These are phyloP conservation scores for Chenopodium album DNA, from an alignment of 148 eudicot genomes.

Conservation along the genomic window DNA sequence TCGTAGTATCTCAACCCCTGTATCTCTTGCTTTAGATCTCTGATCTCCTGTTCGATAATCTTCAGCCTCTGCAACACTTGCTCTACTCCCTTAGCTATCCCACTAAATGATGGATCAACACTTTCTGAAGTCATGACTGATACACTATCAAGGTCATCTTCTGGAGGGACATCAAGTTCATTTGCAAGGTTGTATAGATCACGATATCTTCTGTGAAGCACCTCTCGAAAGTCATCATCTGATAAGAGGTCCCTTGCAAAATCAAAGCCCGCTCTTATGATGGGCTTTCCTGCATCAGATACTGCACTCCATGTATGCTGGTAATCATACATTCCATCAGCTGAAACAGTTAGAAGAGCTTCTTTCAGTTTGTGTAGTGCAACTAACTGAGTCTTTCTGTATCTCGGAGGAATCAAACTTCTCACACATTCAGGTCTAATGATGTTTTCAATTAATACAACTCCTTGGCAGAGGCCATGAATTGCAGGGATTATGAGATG, in stretches of 20 bases:
- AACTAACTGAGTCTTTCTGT: conserved; percentile 66
- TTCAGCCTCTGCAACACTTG: conserved; percentile 75
- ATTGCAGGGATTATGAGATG: conserved; percentile 83
- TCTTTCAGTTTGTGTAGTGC: conserved; percentile 56
- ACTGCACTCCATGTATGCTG: conserved; percentile 89
- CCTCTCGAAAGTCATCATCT: conserved; percentile 89
- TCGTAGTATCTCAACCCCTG: conserved; percentile 93
- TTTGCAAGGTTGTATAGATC: conserved; percentile 84
- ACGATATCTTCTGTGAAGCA: conserved; percentile 76
- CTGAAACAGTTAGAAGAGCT: conserved; percentile 84
- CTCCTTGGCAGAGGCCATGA: conserved; percentile 64
- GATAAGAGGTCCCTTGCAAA: conserved; percentile 80
- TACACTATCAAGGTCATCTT: conserved; percentile 34
- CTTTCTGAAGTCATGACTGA: conserved; percentile 21
- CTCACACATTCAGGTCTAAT: conserved; percentile 78
- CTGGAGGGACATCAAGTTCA: conserved; percentile 80
- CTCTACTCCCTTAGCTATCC: conserved; percentile 95
- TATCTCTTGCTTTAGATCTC: conserved; percentile 90
- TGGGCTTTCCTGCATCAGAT: conserved; percentile 49
- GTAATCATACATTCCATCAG: conserved; percentile 88
- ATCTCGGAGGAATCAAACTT: conserved; percentile 75
- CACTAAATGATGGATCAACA: conserved; percentile 71
- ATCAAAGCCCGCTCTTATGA: conserved; percentile 62
- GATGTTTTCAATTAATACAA: conserved; percentile 57
- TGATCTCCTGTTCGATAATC: conserved; percentile 85